phyloP scores from a whole-genome alignment of 176 grass and related monocot genomes.

The Aegilops tauschii region DNA sequence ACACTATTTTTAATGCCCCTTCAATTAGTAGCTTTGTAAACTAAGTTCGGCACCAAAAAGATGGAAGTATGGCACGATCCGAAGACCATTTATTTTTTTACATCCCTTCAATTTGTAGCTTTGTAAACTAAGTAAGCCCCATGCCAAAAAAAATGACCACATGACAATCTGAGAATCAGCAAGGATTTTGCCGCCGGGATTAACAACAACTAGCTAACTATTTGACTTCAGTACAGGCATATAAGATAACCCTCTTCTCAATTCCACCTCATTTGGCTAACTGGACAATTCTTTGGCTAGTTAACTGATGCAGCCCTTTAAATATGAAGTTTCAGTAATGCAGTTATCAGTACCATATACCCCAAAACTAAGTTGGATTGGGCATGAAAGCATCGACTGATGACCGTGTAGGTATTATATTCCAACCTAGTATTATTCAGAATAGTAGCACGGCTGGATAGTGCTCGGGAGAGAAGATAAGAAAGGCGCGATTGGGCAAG shows the following conservation, averaged over 20 bases:
- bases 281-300: background rate
- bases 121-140: background rate
- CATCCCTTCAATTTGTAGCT: background rate
- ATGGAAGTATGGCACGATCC: background rate
- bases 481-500: background rate
- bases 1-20: background rate
- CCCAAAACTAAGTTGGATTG: slow-evolving; percentile 1
- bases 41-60: background rate
- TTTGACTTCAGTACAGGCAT: background rate
- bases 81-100: background rate
- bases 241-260: background rate
- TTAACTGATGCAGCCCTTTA: background rate
- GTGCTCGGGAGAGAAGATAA: background rate
- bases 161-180: background rate
- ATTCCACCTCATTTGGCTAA: background rate
- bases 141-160: background rate
- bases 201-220: background rate
- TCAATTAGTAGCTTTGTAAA: background rate
- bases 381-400: slow-evolving; percentile 10
- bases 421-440: background rate
- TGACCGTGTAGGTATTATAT: background rate
- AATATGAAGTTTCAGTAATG: background rate
- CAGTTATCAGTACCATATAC: background rate
- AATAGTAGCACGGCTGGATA: background rate
- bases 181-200: background rate